Conservation (phyloP, 495 filamentous ascomycete species). For the Penicillium riverlandense region DNA sequence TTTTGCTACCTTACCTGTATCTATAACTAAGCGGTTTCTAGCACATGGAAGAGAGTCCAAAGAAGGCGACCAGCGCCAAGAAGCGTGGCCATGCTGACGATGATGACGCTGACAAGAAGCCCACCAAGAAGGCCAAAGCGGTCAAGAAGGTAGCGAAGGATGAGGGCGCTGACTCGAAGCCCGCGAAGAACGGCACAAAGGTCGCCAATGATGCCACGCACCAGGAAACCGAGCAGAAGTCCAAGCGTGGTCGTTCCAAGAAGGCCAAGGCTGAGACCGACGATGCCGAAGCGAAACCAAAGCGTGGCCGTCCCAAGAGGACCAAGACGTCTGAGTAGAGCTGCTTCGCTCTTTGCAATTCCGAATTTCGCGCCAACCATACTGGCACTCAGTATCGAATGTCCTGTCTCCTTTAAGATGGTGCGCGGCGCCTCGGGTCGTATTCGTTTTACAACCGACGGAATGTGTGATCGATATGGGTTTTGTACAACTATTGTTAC, state of each 20-base stretch:
- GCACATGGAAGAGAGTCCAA: slow-evolving; percentile 6
- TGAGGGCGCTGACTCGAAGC: slow-evolving; percentile 8
- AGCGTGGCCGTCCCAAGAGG: slow-evolving; percentile 10
- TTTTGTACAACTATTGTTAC: too few species aligned
- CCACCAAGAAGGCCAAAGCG: slow-evolving; percentile 18
- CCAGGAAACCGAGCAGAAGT: slow-evolving; percentile 12
- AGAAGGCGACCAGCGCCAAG: not conserved
- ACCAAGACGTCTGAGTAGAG: slow-evolving; percentile 2
- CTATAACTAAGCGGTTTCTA: not conserved
- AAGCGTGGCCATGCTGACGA: slow-evolving; percentile 2
- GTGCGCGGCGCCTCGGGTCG: too few species aligned
- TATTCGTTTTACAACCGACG: too few species aligned
- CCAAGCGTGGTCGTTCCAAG: not conserved
- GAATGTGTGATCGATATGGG: too few species aligned
- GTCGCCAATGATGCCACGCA: slow-evolving; percentile 17
- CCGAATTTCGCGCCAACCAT: too few species aligned
- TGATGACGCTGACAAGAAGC: slow-evolving; percentile 12
- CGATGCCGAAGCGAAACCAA: slow-evolving; percentile 1
- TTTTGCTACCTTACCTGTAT: not conserved
- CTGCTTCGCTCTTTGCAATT: too few species aligned
- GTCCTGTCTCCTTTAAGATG: too few species aligned
- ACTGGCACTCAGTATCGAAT: too few species aligned
- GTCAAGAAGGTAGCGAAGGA: slow-evolving; percentile 2
- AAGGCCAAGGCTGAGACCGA: slow-evolving; percentile 10
- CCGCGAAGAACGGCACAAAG: slow-evolving; percentile 11